Percentiles rank a stretch among this genome's conserved stretches.
phyloP scores from a whole-genome alignment of 1,284 basidiomycete species.

The Ganoderma lucidum region DNA sequence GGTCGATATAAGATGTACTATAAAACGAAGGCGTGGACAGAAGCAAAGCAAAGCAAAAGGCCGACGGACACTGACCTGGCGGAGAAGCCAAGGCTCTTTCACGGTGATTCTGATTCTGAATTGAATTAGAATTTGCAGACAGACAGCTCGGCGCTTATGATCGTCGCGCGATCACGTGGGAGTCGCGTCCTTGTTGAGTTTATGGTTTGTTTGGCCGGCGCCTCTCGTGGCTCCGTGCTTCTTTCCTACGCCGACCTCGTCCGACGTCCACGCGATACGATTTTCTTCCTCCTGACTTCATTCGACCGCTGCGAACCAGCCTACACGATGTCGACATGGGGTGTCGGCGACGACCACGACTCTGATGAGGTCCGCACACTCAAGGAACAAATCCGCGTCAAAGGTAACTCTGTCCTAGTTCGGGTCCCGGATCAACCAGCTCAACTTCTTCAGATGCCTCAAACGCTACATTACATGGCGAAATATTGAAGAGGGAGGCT shows the following conservation, averaged over 20 bases:
- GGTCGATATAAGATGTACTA: not conserved
- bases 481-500: slow-evolving; percentile 60
- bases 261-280: slow-evolving; percentile 18
- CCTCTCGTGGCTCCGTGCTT: slow-evolving; percentile 17
- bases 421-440: not conserved
- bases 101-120: not conserved
- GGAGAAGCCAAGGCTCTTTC: slow-evolving; percentile 15
- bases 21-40: not conserved
- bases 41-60: not conserved
- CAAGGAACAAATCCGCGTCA: slow-evolving; percentile 67
- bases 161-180: slow-evolving; percentile 30
- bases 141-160: not conserved
- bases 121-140: no score
- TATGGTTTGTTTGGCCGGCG: slow-evolving; percentile 24
- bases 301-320: slow-evolving; percentile 1
- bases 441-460: slow-evolving; percentile 35
- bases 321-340: slow-evolving; percentile 60
- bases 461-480: slow-evolving; percentile 63
- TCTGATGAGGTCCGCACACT: slow-evolving; percentile 64
- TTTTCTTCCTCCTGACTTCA: not conserved
- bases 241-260: slow-evolving; percentile 16
- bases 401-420: slow-evolving; percentile 55
- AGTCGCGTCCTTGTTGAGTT: slow-evolving; percentile 28
- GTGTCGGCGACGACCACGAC: slow-evolving; percentile 65
- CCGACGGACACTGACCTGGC: not conserved